Evolutionary conservation across 176 grass and related monocot genomes (phyloP).

Genomic region (Thalia dealbata): DNA sequence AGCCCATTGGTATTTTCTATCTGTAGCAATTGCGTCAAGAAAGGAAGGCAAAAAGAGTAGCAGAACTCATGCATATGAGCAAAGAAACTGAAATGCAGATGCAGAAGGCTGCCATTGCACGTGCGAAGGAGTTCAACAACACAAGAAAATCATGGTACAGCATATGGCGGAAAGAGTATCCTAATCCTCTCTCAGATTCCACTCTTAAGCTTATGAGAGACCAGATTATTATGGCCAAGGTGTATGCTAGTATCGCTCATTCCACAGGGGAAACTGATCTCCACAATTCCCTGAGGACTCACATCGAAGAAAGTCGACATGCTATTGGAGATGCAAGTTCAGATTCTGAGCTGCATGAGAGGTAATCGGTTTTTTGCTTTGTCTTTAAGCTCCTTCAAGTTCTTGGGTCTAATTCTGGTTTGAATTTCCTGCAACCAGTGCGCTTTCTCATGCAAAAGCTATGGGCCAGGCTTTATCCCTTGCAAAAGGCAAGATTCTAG

Average conservation of each 20-base stretch:
- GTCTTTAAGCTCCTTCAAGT: neutral
- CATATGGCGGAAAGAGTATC: conserved; percentile 22
- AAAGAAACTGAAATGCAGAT: conserved; percentile 22
- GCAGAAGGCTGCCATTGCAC: conserved; percentile 18
- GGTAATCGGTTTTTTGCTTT: neutral
- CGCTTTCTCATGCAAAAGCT: conserved; percentile 78
- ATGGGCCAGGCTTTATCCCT: conserved; percentile 61
- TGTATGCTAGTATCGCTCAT: conserved; percentile 22
- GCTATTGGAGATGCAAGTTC: conserved; percentile 19
- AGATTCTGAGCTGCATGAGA: conserved; percentile 18
- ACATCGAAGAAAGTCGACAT: conserved; percentile 17
- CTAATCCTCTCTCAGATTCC: conserved; percentile 2
- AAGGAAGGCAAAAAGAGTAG: conserved; percentile 4
- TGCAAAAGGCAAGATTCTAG: conserved; percentile 57
- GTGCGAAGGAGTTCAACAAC: conserved; percentile 15
- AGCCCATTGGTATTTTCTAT: neutral
- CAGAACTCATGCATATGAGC: conserved; percentile 10
- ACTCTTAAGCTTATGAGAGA: conserved; percentile 26
- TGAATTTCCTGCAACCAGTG: conserved; percentile 38
- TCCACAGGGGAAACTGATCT: conserved; percentile 10
- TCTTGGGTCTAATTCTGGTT: neutral
- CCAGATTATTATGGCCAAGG: conserved; percentile 26
- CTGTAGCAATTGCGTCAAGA: conserved; percentile 15
- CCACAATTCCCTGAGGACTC: neutral
- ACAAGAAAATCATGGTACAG: conserved; percentile 5